Base-by-base conservation (phyloP, 2,329 filamentous ascomycete species). In the Sclerotinia minor region DNA sequence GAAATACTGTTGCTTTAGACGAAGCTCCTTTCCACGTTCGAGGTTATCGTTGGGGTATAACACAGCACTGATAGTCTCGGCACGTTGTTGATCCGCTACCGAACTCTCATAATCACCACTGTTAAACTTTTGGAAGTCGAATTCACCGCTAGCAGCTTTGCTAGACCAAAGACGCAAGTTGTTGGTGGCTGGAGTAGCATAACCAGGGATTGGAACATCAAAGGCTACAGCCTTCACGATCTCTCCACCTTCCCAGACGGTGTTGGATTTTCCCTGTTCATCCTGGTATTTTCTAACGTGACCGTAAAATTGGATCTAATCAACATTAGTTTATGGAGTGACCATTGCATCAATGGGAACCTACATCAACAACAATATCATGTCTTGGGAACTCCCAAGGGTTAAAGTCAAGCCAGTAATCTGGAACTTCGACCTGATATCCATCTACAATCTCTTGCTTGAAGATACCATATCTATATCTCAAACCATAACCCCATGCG, bases 111-210 rank as follows among this genome's bases (percentile, higher is more conserved):
- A 99, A 75, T 99, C 94, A 71, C 95, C 95, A 69, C 85, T 95
- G 81, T 99, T 99, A 88, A 99, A 99, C 79, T 98, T 98, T 77
- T 97, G 94, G 81, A 99, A 99, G 81, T 99, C 94, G 72, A 99
- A 99, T 79, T 99, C 95, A 72, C 95, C 95, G 74, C 92, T 94
- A 57, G 94, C 94, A 54, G 95, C 94, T 81, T 97, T 97, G 83
- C 93, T 97, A 55, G 93, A 97, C 95, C 95, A 99, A 50, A 99
- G 84, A 69, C 95, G 90, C 71, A 99, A 84, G 81, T 99, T 99
- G 83, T 99, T 99, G 74, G 94, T 97, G 15, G 94, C 94, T 9
- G 87, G 83, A 0, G 95, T 99, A 70, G 87, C 88, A 78, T 93
- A 98, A 13, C 95, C 95, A 26, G 95, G 95, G 73, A 98, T 92